Base-by-base conservation (phyloP, 805 yeast genomes). In the Yarrowia osloensis region DNA sequence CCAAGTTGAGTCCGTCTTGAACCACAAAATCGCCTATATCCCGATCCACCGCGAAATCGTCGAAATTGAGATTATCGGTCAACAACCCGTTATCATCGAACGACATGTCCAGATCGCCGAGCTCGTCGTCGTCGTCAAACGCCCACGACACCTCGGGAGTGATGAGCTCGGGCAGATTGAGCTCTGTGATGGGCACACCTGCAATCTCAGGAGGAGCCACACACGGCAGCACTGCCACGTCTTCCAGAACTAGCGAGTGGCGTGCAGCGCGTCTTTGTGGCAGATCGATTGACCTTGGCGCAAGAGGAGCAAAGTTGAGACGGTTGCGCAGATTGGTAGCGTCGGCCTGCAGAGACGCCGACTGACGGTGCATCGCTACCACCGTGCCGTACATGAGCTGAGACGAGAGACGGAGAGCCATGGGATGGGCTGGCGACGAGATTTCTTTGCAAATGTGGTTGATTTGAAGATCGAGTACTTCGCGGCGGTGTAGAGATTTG, bases 341-440 rank as follows among this genome's bases (percentile, higher is more conserved):
- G 4, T 57, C 63, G 2, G 63, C 31, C 1, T 57, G 49, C 5
- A 57, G 12, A 13, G 28, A 28, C 2, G 49, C 28, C 1, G 49
- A 39, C 19, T 57, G 63, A 0, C 49, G 47, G 5, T 28, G 21
- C 47, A 57, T 40, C 7, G 63, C 63, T 26, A 57, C 8, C 2
- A 57, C 63, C 1, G 63, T 57, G 9, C 63, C 63, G 7, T 57
- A 57, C 63, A 57, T 57, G 37, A 57, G 63, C 21, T 57, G 63
- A 7, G 39, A 40, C 0, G 63, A 57, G 4, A 57, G 37, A 2
- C 63, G 47, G 3, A 57, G 13, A 12, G 63, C 49, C 63, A 57
- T 37, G 28, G 63, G 63, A 19, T 28, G 22, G 13, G 63, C 42
- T 4, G 63, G 63, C 12, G 49, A 40, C 1, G 49, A 3, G n/a